A percentile compares a stretch with the other conserved stretches of the same genome.
Conservation (phyloP, 1,284 basidiomycete species). For the Heterobasidion annosum region DNA sequence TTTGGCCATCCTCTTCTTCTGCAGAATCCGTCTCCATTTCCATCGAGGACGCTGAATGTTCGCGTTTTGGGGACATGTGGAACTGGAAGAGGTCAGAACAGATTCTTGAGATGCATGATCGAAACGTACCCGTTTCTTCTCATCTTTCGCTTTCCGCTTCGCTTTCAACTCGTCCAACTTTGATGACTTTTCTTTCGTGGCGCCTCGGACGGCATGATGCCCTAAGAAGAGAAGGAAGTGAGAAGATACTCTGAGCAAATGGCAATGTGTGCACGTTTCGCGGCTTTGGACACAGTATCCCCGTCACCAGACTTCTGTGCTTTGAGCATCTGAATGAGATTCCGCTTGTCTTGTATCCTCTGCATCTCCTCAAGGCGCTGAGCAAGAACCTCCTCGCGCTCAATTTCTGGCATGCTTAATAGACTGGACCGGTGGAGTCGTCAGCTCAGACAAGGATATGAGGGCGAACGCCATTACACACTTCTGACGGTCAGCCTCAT, state of each 20-base stretch:
- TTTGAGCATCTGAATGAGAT: slow-evolving; percentile 70
- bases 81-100: slow-evolving; percentile 23
- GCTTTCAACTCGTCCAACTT: slow-evolving; percentile 82
- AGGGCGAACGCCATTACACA: slow-evolving; percentile 27
- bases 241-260: slow-evolving; percentile 4
- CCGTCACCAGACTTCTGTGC: slow-evolving; percentile 43
- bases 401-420: slow-evolving; percentile 74
- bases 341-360: slow-evolving; percentile 62
- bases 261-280: slow-evolving; percentile 48
- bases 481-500: slow-evolving; percentile 76
- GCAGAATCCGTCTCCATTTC: slow-evolving; percentile 76
- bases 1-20: slow-evolving; percentile 66
- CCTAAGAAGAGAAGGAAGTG: slow-evolving; percentile 28
- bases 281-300: slow-evolving; percentile 61
- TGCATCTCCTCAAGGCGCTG: slow-evolving; percentile 77
- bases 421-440: slow-evolving; percentile 38
- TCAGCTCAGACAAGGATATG: slow-evolving; percentile 4
- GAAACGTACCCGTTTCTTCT: slow-evolving; percentile 55
- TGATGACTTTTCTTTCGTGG: slow-evolving; percentile 74
- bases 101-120: not conserved
- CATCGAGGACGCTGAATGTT: slow-evolving; percentile 64
- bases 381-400: slow-evolving; percentile 81
- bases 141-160: slow-evolving; percentile 71
- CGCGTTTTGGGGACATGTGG: slow-evolving; percentile 49
- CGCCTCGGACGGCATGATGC: slow-evolving; percentile 68